A percentile compares a stretch with the other conserved stretches of the same genome.
Evolutionary conservation across 345 rosid species (phyloP).

Genomic region (Citrus mangshanensis): DNA sequence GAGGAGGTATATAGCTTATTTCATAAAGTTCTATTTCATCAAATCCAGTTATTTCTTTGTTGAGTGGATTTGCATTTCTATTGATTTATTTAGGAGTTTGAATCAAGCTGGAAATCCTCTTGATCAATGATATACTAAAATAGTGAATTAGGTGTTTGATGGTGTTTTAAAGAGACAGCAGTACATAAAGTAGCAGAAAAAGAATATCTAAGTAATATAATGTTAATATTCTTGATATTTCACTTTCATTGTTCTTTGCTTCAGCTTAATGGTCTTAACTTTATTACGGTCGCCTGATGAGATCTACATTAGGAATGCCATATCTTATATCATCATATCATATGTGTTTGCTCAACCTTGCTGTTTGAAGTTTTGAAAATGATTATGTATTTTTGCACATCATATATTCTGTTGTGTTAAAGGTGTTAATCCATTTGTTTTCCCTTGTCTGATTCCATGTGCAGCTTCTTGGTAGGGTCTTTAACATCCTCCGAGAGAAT

Average conservation of each 20-base stretch:
- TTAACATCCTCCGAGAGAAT: conserved; percentile 40
- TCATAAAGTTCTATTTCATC: neutral
- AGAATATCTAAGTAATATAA: neutral
- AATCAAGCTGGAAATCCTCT: neutral
- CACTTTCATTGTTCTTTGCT: neutral
- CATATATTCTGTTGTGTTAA: neutral
- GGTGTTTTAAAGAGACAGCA: neutral
- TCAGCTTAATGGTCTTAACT: neutral
- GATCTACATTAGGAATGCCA: neutral
- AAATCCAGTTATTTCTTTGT: neutral
- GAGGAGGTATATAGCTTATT: conserved; percentile 57
- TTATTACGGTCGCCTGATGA: neutral
- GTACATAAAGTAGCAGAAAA: neutral
- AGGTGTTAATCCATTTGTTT: neutral
- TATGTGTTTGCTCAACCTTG: neutral
- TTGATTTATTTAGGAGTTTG: neutral
- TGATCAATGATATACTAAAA: neutral
- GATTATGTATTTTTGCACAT: neutral
- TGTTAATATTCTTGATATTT: neutral
- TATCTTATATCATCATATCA: neutral
- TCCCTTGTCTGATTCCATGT: neutral
- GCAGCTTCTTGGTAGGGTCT: conserved; percentile 42
- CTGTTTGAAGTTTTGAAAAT: neutral
- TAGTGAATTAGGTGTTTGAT: neutral
- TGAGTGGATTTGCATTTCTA: neutral